phyloP scores from a whole-genome alignment of 2,329 filamentous ascomycete species.

The Cladorrhinum sp. region DNA sequence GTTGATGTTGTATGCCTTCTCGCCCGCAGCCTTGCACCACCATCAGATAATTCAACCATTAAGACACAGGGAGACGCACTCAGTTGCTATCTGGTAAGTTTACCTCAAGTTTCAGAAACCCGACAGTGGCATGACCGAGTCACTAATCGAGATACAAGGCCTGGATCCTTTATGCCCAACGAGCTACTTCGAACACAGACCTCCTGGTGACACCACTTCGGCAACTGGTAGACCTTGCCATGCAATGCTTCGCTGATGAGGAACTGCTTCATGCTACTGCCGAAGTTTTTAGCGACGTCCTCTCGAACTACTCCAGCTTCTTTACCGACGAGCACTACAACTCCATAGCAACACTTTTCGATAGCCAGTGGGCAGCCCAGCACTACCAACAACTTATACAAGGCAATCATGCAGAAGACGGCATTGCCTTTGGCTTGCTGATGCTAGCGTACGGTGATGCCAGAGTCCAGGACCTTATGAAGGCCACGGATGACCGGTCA shows the following conservation, averaged over 20 bases:
- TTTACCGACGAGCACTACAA: slow-evolving; percentile 58
- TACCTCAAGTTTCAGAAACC: slow-evolving; percentile 18
- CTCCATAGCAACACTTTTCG: slow-evolving; percentile 57
- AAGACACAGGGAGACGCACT: slow-evolving; percentile 54
- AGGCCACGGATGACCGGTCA: slow-evolving; percentile 47
- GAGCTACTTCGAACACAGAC: slow-evolving; percentile 55
- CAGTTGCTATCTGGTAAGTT: slow-evolving; percentile 58
- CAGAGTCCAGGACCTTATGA: slow-evolving; percentile 58
- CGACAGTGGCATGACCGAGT: background rate
- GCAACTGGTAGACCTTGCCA: slow-evolving; percentile 56
- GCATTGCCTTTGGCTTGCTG: slow-evolving; percentile 63
- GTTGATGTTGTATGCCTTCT: slow-evolving; percentile 42
- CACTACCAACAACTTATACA: slow-evolving; percentile 54
- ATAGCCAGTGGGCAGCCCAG: slow-evolving; percentile 56
- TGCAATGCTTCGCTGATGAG: slow-evolving; percentile 59
- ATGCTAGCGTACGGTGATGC: slow-evolving; percentile 68
- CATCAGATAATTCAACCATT: slow-evolving; percentile 20
- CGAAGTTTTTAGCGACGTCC: slow-evolving; percentile 62
- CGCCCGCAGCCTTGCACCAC: slow-evolving; percentile 36
- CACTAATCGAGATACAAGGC: slow-evolving; percentile 43
- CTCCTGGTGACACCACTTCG: slow-evolving; percentile 58
- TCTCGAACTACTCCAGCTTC: slow-evolving; percentile 64
- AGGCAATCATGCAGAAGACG: slow-evolving; percentile 62
- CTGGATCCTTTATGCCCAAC: slow-evolving; percentile 73
- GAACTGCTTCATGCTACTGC: slow-evolving; percentile 58